Evolutionary conservation across 495 filamentous ascomycete genomes (phyloP), one percentile per base, ranked within the genome.

Genomic region (Lepraria neglecta): DNA sequence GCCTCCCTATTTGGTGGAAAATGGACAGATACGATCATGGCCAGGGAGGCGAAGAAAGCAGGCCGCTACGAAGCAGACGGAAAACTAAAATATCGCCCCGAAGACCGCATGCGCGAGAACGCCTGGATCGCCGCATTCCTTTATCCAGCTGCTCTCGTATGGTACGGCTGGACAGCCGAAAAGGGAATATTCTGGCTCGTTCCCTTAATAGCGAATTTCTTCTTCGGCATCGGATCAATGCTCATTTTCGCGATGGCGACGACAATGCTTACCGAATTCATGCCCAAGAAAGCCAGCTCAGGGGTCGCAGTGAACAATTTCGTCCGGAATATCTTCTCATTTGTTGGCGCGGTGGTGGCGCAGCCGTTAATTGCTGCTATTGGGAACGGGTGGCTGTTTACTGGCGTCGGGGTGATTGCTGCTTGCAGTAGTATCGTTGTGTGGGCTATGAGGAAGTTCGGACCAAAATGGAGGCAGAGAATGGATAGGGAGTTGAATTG

Each of bases 1-100:
- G 81, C 88, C 7, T 88, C 86, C 62, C 56, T 89, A 6, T 73
- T 90, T 28, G 92, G 92, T 44, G 92, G 92, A 1, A 77, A 76
- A 44, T 97, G 92, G 92, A 87, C 90, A 71, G 92, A 97, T 72
- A 72, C 70, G 38, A 95, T 97, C 72, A 97, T 97, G 92, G 78
- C 82, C 43, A 83, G 87, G 4, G 87, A 92, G 73, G 91, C 91
- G 5, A 75, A 73, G 28, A 86, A 82, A 63, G 89, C 89, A 0
- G 81, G 80, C 24, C 76, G 89, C 5, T 89, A 85, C 65, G 88
- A 92, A 62, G 79, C 80, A 31, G 74, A 83, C 35, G 88, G 88
- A 19, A 84, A 82, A 56, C 75, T 89, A 43, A 76, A 90, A 19
- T 89, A 83, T 70, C 75, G 80, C 1, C 92, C 92, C 0, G 92